Conservation (phyloP, 2,329 filamentous ascomycete species). For the Byssochlamys sp. region DNA sequence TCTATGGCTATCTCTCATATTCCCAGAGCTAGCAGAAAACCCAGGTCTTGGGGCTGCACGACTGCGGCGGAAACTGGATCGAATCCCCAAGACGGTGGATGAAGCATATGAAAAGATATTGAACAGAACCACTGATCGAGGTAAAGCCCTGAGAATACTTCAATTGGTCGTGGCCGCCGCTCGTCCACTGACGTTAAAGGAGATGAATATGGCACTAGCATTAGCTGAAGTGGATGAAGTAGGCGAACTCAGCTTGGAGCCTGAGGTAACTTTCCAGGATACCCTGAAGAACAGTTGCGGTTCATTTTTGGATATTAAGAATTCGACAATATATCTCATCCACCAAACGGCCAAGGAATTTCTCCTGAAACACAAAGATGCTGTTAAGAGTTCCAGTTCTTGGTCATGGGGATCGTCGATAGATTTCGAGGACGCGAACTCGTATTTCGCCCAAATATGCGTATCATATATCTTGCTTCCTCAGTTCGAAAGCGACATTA, state of each 20-base stretch:
- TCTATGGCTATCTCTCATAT: background rate
- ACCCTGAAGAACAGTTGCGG: slow-evolving; percentile 11
- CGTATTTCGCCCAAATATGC: slow-evolving; percentile 3
- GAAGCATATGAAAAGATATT: slow-evolving; percentile 4
- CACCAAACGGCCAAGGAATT: slow-evolving; percentile 19
- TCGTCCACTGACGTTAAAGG: slow-evolving; percentile 4
- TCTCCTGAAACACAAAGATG: slow-evolving; percentile 4
- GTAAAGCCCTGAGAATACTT: slow-evolving; percentile 1
- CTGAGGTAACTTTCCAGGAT: slow-evolving; percentile 1
- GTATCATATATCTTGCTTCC: slow-evolving; percentile 2
- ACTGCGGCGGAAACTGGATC: background rate
- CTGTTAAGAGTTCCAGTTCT: background rate
- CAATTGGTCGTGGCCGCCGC: slow-evolving; percentile 3
- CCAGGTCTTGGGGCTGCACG: background rate
- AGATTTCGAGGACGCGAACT: slow-evolving; percentile 1
- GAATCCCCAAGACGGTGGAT: slow-evolving; percentile 2
- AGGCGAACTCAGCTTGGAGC: background rate
- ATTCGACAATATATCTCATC: slow-evolving; percentile 11
- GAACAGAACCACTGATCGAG: background rate
- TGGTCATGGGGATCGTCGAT: slow-evolving; percentile 6
- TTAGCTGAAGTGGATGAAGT: background rate
- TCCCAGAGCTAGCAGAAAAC: background rate
- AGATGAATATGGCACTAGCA: slow-evolving; percentile 4
- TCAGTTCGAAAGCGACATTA: slow-evolving; percentile 1
- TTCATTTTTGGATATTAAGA: slow-evolving; percentile 7